A percentile compares a stretch with the other conserved stretches of the same genome.
phyloP scores from a whole-genome alignment of 441 rosid species.

The Erodium chrysanthum region DNA sequence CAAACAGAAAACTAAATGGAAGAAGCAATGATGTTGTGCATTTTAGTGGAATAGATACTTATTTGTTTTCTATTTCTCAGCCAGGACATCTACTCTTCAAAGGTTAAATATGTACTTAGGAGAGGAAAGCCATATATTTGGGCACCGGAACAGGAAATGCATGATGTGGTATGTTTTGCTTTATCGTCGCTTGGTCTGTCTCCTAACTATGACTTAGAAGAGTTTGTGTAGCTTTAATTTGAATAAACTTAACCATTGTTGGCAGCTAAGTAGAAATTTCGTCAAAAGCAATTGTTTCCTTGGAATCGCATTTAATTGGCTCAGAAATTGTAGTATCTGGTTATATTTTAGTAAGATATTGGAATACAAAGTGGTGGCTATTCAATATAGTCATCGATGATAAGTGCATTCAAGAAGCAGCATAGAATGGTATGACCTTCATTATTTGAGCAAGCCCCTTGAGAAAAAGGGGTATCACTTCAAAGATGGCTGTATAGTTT shows the following conservation, averaged over 20 bases:
- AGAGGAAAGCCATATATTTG: slow-evolving; percentile 73
- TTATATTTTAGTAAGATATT: background rate
- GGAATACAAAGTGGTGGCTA: background rate
- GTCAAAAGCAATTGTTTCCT: background rate
- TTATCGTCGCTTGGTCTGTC: background rate
- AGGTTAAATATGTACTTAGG: slow-evolving; percentile 63
- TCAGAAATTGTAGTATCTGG: background rate
- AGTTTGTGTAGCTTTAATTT: background rate
- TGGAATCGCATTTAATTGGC: background rate
- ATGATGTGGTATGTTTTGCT: slow-evolving; percentile 57
- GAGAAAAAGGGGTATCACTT: background rate
- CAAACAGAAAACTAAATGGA: background rate
- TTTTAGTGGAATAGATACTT: slow-evolving; percentile 12
- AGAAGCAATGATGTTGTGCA: slow-evolving; percentile 9
- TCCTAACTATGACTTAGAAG: background rate
- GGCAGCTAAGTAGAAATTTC: background rate
- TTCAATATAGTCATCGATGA: background rate
- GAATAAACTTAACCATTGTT: background rate
- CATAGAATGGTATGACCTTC: too few species aligned
- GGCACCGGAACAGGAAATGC: slow-evolving; percentile 69
- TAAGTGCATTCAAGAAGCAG: background rate
- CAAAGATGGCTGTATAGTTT: background rate
- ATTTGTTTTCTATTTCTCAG: slow-evolving; percentile 26
- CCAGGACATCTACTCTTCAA: slow-evolving; percentile 61
- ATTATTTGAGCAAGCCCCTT: background rate